These are phyloP conservation scores for Plasmodium yoelii DNA, from an alignment of 169 alveolate species.

Conservation along the genomic window DNA sequence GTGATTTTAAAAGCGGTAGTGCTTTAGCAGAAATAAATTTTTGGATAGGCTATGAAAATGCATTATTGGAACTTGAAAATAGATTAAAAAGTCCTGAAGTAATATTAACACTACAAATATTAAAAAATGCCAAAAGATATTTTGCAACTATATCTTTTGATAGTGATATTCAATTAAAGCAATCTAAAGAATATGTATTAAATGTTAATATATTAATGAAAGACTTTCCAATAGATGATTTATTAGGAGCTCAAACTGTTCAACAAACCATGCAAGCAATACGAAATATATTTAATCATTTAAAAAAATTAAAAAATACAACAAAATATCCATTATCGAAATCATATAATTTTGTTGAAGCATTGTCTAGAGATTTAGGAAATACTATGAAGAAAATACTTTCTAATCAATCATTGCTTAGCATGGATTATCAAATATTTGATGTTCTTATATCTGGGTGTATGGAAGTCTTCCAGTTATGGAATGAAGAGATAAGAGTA, in stretches of 20 bases:
- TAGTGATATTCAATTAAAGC: slow-evolving; percentile 95
- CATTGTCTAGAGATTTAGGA: slow-evolving; percentile 92
- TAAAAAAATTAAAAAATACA: slow-evolving; percentile 91
- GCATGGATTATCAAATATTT: slow-evolving; percentile 90
- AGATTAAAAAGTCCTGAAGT: slow-evolving; percentile 92
- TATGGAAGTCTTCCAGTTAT: slow-evolving; percentile 90
- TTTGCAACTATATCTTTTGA: slow-evolving; percentile 94
- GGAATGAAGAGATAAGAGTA: slow-evolving; percentile 94
- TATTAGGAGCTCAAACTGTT: slow-evolving; percentile 92
- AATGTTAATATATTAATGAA: slow-evolving; percentile 92
- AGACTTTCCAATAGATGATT: slow-evolving; percentile 96
- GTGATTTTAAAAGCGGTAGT: slow-evolving; percentile 83
- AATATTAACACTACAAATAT: slow-evolving; percentile 90
- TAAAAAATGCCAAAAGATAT: slow-evolving; percentile 91
- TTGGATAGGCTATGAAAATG: slow-evolving; percentile 91
- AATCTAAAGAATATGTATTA: slow-evolving; percentile 91
- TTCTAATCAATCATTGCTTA: slow-evolving; percentile 85
- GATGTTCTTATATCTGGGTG: slow-evolving; percentile 88
- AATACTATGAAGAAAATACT: slow-evolving; percentile 55
- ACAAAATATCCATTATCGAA: slow-evolving; percentile 92
- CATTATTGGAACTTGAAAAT: slow-evolving; percentile 87
- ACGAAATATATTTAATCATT: slow-evolving; percentile 91
- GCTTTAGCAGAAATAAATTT: slow-evolving; percentile 90
- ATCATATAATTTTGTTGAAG: slow-evolving; percentile 93
- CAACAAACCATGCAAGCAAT: slow-evolving; percentile 92